Base-by-base conservation (phyloP, 495 filamentous ascomycete genomes). In the Acidomyces sp. region DNA sequence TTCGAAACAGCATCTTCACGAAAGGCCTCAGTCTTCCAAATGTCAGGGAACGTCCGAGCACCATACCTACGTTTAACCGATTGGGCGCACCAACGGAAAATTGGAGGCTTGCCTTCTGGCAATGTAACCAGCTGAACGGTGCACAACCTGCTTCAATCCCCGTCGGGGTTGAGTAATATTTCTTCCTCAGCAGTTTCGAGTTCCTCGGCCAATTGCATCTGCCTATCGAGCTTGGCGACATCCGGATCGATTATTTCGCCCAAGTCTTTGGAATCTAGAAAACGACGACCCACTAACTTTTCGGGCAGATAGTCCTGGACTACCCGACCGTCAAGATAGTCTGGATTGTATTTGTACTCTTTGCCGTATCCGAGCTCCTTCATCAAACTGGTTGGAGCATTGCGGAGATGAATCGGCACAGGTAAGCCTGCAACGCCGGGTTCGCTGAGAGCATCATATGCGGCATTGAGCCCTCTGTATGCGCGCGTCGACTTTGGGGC, bases 291-390 rank as follows among this genome's bases (percentile, higher is more conserved):
- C 24, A 58, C 57, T 19, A 97, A 55, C 43, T 69, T 66, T 39
- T 80, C 77, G 0, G 90, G 90, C 12, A 97, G 58, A 63, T 97
- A 97, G 33, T 90, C 82, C 61, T 97, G 90, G 51, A 66, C 69
- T 13, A 95, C 86, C 52, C 65, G 73, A n/a, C 90, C 90, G 46
- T 85, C 75, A 49, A 67, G 60, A 54, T 83, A 97, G 51, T 85
- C 78, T 0, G 90, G 90, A 52, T 92, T 92, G 59, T 97, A 97
- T 55, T 97, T 97, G 57, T 97, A 97, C 57, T 82, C 85, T 36
- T 69, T 77, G 7, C 90, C 90, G 49, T 84, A 85, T 1, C 84
- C 87, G 34, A 95, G 60, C 54, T 95, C 88, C 49, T 83, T 82
- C 90, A 97, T 92, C 50, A 95, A 53, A 52, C 74, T 71, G 5